phyloP scores from a whole-genome alignment of 805 yeast genomes.

The Pichia eremophila region DNA sequence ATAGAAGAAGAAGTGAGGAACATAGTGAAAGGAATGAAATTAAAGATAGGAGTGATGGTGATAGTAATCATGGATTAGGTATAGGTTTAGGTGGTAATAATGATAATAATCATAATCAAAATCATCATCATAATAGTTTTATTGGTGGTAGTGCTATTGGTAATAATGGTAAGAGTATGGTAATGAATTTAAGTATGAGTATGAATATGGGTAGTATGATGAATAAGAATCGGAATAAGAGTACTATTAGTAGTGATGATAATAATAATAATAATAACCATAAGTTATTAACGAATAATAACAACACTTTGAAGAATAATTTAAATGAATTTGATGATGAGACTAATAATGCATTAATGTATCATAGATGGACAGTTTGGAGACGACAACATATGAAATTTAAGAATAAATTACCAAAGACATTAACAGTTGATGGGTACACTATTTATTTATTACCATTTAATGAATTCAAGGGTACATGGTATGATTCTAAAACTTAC shows the following conservation, averaged over 20 bases:
- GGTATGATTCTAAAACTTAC: slow-evolving; percentile 72
- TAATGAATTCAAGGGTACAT: slow-evolving; percentile 51
- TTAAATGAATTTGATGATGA: not conserved
- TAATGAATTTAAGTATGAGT: not conserved
- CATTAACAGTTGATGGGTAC: slow-evolving; percentile 89
- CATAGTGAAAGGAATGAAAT: not conserved
- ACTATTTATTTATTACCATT: slow-evolving; percentile 83
- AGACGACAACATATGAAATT: slow-evolving; percentile 82
- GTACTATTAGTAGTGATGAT: not conserved
- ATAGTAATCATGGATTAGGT: not conserved
- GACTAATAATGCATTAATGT: slow-evolving; percentile 26
- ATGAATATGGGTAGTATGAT: not conserved
- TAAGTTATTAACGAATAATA: no score
- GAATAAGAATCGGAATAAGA: not conserved
- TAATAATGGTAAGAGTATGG: not conserved
- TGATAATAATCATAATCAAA: not conserved
- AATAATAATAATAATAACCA: no score
- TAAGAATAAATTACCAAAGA: slow-evolving; percentile 68
- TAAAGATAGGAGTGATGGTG: not conserved
- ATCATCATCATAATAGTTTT: not conserved
- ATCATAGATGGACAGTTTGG: slow-evolving; percentile 81
- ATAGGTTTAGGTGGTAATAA: not conserved
- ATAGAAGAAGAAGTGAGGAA: not conserved
- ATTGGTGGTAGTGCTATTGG: not conserved
- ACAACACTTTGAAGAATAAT: no score